phyloP scores from a whole-genome alignment of 2,329 filamentous ascomycete genomes.

The Verticillium tricorpus region DNA sequence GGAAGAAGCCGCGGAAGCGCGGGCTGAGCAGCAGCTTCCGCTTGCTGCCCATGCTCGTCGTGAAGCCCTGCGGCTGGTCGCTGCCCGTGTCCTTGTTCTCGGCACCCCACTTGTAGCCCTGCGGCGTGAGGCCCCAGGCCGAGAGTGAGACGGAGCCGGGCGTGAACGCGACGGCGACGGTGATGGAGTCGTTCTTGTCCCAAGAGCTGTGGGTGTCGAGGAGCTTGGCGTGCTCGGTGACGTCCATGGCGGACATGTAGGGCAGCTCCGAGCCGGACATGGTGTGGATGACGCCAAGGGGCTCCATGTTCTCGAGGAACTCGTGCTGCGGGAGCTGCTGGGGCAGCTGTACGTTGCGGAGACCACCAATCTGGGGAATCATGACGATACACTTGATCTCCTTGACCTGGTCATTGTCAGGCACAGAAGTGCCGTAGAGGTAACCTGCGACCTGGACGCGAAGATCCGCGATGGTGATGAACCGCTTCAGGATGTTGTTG shows the following conservation, averaged over 20 bases:
- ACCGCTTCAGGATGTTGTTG: constrained; percentile 96
- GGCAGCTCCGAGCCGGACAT: constrained; percentile 90
- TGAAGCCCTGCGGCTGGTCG: constrained; percentile 92
- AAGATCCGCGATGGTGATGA: constrained; percentile 95
- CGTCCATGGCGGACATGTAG: constrained; percentile 94
- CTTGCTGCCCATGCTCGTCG: constrained; percentile 88
- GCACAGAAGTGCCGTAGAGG: constrained; percentile 86
- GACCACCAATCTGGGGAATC: constrained; percentile 92
- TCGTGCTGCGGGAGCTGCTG: constrained; percentile 90
- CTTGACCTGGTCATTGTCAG: constrained; percentile 95
- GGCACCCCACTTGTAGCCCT: constrained; percentile 93
- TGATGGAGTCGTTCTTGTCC: constrained; percentile 86
- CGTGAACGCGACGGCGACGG: constrained; percentile 93
- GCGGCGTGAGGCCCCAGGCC: constrained; percentile 87
- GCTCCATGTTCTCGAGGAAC: constrained; percentile 80
- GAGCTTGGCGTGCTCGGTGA: constrained; percentile 87
- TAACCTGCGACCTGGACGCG: constrained; percentile 96
- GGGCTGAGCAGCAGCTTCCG: constrained; percentile 90
- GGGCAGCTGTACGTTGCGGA: constrained; percentile 86
- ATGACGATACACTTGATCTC: constrained; percentile 96
- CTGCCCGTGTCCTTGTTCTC: constrained; percentile 92
- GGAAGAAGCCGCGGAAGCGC: constrained; percentile 91
- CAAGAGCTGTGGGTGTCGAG: constrained; percentile 75
- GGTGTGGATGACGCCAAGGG: constrained; percentile 92
- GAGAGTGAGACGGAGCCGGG: constrained; percentile 93